Percentiles rank a stretch among this genome's conserved stretches.
These are phyloP conservation scores for Arthrobotrys sphaeroides DNA, from an alignment of 2,329 filamentous ascomycete species.

Conservation along the genomic window DNA sequence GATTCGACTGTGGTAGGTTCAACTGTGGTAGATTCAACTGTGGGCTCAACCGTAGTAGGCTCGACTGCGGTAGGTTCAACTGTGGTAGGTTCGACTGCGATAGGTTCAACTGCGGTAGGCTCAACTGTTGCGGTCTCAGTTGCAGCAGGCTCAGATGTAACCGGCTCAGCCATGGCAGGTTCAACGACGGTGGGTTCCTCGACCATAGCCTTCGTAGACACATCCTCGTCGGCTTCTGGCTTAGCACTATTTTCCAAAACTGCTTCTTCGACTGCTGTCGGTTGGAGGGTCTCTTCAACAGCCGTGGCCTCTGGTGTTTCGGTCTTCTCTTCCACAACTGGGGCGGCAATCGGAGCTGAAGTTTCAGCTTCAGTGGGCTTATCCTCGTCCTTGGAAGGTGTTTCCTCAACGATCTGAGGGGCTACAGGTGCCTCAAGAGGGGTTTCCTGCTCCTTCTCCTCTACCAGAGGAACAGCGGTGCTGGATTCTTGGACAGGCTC, in stretches of 20 bases:
- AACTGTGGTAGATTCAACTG: no score
- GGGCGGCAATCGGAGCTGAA: background rate
- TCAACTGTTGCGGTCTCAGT: background rate
- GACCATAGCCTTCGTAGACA: background rate
- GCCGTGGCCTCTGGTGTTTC: background rate
- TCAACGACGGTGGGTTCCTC: slow-evolving; percentile 20
- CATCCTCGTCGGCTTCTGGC: slow-evolving; percentile 9
- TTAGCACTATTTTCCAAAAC: slow-evolving; percentile 17
- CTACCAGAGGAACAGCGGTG: background rate
- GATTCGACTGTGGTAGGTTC: background rate
- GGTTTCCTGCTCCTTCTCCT: slow-evolving; percentile 1
- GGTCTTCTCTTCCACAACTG: slow-evolving; percentile 14
- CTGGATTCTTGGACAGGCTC: background rate
- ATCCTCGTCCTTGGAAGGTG: slow-evolving; percentile 1
- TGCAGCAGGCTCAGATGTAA: background rate
- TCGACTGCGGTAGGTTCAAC: background rate
- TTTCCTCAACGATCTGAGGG: background rate
- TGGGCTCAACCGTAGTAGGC: background rate
- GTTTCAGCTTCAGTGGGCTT: background rate
- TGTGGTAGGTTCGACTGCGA: no score
- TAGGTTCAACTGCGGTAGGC: background rate
- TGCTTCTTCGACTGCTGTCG: slow-evolving; percentile 24
- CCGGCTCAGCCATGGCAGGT: no score
- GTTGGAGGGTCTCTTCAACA: slow-evolving; percentile 22
- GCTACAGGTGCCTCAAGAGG: background rate